Evolutionary conservation across 2,329 filamentous ascomycete genomes (phyloP).

Genomic region (Curvularia verruculosa): DNA sequence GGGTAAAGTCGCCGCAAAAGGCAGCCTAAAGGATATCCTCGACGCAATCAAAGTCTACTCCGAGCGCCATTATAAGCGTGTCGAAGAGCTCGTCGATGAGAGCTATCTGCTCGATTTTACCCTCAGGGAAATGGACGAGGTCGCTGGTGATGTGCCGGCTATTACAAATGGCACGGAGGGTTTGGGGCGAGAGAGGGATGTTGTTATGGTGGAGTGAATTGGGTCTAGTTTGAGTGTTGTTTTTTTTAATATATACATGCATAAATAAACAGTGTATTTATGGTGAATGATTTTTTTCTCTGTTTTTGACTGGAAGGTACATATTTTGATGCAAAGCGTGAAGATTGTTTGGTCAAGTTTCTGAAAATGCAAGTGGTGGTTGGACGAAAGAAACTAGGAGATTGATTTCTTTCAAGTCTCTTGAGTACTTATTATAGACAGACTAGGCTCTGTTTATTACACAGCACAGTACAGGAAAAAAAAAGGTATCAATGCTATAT

Average conservation of each 20-base stretch:
- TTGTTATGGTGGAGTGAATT: slow-evolving; percentile 41
- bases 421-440: neutral
- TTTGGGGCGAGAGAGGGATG: slow-evolving; percentile 33
- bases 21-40: slow-evolving; percentile 75
- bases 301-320: neutral
- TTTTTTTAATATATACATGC: too few relatives aligned
- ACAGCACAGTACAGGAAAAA: neutral
- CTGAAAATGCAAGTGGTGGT: neutral
- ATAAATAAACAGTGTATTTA: neutral
- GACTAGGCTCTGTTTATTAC: neutral
- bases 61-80: slow-evolving; percentile 86
- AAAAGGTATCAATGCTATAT: neutral
- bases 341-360: neutral
- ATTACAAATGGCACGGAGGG: slow-evolving; percentile 28
- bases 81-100: slow-evolving; percentile 91
- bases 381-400: neutral
- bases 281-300: neutral
- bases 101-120: slow-evolving; percentile 95
- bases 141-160: slow-evolving; percentile 44
- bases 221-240: neutral
- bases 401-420: neutral
- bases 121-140: slow-evolving; percentile 86
- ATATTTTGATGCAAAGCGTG: neutral
- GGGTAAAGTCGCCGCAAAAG: slow-evolving; percentile 44
- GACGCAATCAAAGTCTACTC: slow-evolving; percentile 90